Evolutionary conservation across 352 stramenopile genomes (phyloP).

Genomic region (Pythium chondricola): DNA sequence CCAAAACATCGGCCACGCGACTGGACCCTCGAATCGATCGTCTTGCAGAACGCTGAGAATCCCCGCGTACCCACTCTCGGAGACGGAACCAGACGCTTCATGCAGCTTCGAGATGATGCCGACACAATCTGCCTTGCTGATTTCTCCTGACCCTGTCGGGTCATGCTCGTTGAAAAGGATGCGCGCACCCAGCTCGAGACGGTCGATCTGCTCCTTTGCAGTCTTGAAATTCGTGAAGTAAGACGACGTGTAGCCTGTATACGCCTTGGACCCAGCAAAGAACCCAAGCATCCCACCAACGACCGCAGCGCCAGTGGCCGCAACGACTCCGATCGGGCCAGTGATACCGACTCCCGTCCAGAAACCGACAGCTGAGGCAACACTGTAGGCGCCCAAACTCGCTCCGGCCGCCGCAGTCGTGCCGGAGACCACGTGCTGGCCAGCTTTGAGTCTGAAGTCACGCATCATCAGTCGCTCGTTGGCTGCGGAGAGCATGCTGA

Average conservation of each 20-base stretch:
- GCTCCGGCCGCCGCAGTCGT: slow-evolving; percentile 68
- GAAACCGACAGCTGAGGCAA: slow-evolving; percentile 61
- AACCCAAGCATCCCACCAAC: slow-evolving; percentile 80
- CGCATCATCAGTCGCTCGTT: slow-evolving; percentile 82
- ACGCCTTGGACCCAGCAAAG: slow-evolving; percentile 75
- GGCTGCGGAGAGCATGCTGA: slow-evolving; percentile 56
- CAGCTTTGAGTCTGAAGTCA: slow-evolving; percentile 73
- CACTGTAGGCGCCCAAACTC: slow-evolving; percentile 66
- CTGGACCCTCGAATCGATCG: slow-evolving; percentile 51
- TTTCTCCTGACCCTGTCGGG: slow-evolving; percentile 41
- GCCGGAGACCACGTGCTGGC: slow-evolving; percentile 74
- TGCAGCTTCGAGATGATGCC: slow-evolving; percentile 76
- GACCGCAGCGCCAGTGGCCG: slow-evolving; percentile 69
- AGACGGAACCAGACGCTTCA: slow-evolving; percentile 59
- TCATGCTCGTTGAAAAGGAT: slow-evolving; percentile 86
- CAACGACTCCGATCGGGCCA: slow-evolving; percentile 68
- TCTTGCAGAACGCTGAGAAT: slow-evolving; percentile 53
- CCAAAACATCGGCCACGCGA: slow-evolving; percentile 85
- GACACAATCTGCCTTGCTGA: slow-evolving; percentile 67
- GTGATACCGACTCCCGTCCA: slow-evolving; percentile 80
- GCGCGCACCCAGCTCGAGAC: slow-evolving; percentile 68
- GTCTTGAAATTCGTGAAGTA: slow-evolving; percentile 78
- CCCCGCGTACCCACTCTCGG: slow-evolving; percentile 51
- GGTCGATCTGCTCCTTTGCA: slow-evolving; percentile 82
- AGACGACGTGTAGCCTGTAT: slow-evolving; percentile 55